These are phyloP conservation scores for Aspergillus ochraceus DNA, from an alignment of 2,329 filamentous ascomycete genomes.

Conservation along the genomic window DNA sequence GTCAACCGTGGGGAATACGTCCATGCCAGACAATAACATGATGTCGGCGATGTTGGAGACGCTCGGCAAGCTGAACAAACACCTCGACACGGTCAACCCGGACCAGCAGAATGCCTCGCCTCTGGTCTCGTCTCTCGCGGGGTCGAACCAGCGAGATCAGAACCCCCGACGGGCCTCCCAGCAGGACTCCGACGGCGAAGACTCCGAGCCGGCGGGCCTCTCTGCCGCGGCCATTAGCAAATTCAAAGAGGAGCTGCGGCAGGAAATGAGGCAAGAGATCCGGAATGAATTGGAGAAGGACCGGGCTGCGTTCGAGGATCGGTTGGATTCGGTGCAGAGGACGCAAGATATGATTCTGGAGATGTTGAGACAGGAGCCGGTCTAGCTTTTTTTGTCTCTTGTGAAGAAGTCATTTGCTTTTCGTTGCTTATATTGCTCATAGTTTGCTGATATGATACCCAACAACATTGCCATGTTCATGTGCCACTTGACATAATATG, in stretches of 20 bases:
- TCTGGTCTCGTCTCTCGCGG: conserved; percentile 15
- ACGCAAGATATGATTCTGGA: conserved; percentile 44
- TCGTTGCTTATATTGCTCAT: neutral
- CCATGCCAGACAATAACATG: conserved; percentile 20
- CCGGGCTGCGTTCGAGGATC: conserved; percentile 34
- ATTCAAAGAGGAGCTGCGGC: conserved; percentile 34
- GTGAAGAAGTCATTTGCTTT: conserved; percentile 5
- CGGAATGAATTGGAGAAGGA: conserved; percentile 34
- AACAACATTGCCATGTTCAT: conserved; percentile 10
- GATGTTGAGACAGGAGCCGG: conserved; percentile 38
- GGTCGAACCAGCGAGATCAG: neutral
- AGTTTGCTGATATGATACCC: neutral
- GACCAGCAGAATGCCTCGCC: conserved; percentile 18
- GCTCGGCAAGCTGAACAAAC: conserved; percentile 38
- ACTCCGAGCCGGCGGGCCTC: neutral
- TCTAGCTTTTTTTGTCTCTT: conserved; percentile 16
- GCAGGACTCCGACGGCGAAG: neutral
- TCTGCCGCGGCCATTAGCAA: conserved; percentile 17
- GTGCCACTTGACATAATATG: neutral
- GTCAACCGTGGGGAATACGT: neutral
- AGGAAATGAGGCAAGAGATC: conserved; percentile 35
- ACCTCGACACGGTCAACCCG: conserved; percentile 30
- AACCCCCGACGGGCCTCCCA: neutral
- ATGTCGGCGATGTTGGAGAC: conserved; percentile 38
- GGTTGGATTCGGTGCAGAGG: conserved; percentile 38